A percentile compares a stretch with the other conserved stretches of the same genome.
Evolutionary conservation across 192 early-diverging fungal genomes (phyloP).

Genomic region (Powellomyces hirtus): DNA sequence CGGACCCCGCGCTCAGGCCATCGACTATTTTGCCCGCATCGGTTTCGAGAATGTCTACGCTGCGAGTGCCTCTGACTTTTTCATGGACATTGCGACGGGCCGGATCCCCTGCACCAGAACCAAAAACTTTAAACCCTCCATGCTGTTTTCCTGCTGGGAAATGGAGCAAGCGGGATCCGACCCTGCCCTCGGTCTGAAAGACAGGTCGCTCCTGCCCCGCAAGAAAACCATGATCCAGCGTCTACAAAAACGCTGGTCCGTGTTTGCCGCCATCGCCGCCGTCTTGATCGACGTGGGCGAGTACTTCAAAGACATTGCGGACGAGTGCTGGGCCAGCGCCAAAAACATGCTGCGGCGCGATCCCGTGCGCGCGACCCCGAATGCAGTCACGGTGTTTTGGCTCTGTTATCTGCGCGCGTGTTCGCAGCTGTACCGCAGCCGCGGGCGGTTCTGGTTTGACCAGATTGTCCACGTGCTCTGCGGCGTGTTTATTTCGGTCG

Average conservation of each 20-base stretch:
- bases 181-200: neutral
- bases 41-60: slow-evolving; percentile 42
- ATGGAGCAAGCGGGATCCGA: neutral
- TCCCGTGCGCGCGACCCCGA: slow-evolving; percentile 36
- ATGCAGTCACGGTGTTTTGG: slow-evolving; percentile 44
- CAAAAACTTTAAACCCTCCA: slow-evolving; percentile 40
- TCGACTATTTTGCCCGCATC: slow-evolving; percentile 50
- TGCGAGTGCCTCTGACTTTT: slow-evolving; percentile 56
- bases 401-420: slow-evolving; percentile 39
- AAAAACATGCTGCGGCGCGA: slow-evolving; percentile 6
- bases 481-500: slow-evolving; percentile 45
- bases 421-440: slow-evolving; percentile 54
- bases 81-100: slow-evolving; percentile 67
- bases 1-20: slow-evolving; percentile 52
- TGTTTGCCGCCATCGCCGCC: neutral
- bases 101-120: slow-evolving; percentile 39
- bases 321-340: slow-evolving; percentile 8
- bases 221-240: neutral
- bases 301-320: slow-evolving; percentile 18
- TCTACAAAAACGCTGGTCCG: neutral
- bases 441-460: slow-evolving; percentile 47
- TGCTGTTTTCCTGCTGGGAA: slow-evolving; percentile 49
- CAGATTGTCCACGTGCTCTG: slow-evolving; percentile 53
- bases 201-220: neutral
- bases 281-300: neutral